Base-by-base conservation (phyloP, 2,329 filamentous ascomycete genomes). In the Claviceps fusiformis region DNA sequence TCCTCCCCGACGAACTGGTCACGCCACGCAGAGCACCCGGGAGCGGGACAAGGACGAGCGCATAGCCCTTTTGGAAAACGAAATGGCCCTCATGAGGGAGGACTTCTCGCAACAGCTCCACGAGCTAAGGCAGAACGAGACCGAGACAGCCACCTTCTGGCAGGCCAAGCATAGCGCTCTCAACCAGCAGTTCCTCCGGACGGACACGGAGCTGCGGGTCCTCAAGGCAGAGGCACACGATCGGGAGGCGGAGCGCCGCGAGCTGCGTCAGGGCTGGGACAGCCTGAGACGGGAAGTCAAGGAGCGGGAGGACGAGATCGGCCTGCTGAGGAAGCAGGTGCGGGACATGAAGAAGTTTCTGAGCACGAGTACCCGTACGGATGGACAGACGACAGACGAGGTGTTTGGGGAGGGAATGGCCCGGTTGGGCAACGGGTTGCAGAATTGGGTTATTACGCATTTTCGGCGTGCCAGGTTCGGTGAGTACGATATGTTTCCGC, bases 361-460 rank as follows among this genome's bases (percentile, higher is more conserved):
- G 56, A 86, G 85, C 62, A 80, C 77, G 27, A 81, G 79, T 59
- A 86, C 84, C 10, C 73, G 82, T 37, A 73, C 76, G 52, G 80
- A 81, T 35, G 78, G 78, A 27, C 79, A 83, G 65, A 73, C 72
- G 54, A 83, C 81, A 58, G 86, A 89, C 62, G 82, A 85, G 66
- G 80, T 82, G 11, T 79, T 89, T 63, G 78, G 73, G 2, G 80
- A 85, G 52, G 74, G 75, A 10, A 80, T 86, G 73, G 73, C 76
- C 52, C 74, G 77, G 56, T 66, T 89, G 50, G 79, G 80, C 24
- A 85, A 87, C 62, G 79, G 83, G 29, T 68, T 87, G 61, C 84
- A 88, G 69, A 87, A 89, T 62, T 89, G 85, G 85, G 79, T 85
- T 3, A 82, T 89, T 61, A 77, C 79, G 31, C 80, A 86, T 64